phyloP scores from a whole-genome alignment of 306 rosid species.

The Quercus engelmannii region DNA sequence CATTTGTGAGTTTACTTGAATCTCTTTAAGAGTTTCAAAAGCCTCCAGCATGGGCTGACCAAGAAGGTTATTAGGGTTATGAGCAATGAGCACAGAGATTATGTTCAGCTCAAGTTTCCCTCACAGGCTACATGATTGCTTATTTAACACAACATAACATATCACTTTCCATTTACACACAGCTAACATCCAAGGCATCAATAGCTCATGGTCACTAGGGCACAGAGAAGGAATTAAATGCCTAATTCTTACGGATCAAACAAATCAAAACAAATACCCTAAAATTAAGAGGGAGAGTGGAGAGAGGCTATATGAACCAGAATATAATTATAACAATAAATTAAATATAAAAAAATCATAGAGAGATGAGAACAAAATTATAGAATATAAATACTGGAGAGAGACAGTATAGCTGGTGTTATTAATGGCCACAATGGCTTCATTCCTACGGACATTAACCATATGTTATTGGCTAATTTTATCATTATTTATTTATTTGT shows the following conservation, averaged over 20 bases:
- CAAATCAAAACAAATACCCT: not conserved
- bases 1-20: not conserved
- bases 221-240: not conserved
- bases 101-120: not conserved
- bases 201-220: not conserved
- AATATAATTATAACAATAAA: no score
- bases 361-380: slow-evolving; percentile 6
- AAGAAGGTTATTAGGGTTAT: no score
- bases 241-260: not conserved
- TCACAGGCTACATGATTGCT: not conserved
- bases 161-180: not conserved
- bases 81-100: not conserved
- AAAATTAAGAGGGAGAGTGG: not conserved
- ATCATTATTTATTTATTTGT: not conserved
- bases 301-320: no score
- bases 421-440: not conserved
- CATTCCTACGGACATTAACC: not conserved
- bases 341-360: not conserved
- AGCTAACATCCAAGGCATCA: not conserved
- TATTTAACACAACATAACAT: not conserved
- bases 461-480: not conserved
- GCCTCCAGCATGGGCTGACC: not conserved
- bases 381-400: not conserved
- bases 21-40: not conserved
- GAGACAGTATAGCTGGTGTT: not conserved